A percentile compares a stretch with the other conserved stretches of the same genome.
Evolutionary conservation across 2,329 filamentous ascomycete genomes (phyloP).

Genomic region (Penicillium sp.): DNA sequence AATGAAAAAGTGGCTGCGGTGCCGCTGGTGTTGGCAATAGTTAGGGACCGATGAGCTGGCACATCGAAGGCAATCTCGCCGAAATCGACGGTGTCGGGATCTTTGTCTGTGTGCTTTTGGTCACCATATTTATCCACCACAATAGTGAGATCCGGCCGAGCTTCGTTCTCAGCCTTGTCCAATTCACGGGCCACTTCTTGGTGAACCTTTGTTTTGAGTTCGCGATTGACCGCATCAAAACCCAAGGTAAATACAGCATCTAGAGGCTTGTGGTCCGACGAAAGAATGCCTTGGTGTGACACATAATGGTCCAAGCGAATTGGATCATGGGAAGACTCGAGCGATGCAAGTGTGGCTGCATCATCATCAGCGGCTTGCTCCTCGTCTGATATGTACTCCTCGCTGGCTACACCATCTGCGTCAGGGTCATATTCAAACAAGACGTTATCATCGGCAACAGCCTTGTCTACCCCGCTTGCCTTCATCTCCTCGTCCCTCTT

Average conservation of each 20-base stretch:
- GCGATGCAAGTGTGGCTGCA: conserved; percentile 22
- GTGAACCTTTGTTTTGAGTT: conserved; percentile 78
- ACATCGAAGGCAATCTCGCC: conserved; percentile 70
- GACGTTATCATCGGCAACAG: conserved; percentile 73
- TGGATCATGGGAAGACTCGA: conserved; percentile 46
- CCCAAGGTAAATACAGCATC: conserved; percentile 77
- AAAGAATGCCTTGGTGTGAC: conserved; percentile 83
- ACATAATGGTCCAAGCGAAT: conserved; percentile 68
- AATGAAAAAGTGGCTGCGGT: conserved; percentile 78
- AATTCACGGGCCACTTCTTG: conserved; percentile 83
- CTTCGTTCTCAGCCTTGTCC: conserved; percentile 89
- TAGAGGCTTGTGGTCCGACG: conserved; percentile 94
- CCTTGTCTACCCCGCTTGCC: conserved; percentile 70
- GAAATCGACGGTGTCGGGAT: conserved; percentile 68
- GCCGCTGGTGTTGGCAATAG: conserved; percentile 87
- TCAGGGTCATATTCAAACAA: conserved; percentile 90
- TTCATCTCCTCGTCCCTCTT: conserved; percentile 83
- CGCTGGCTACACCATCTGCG: conserved; percentile 61
- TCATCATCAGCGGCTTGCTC: conserved; percentile 47
- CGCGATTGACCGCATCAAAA: conserved; percentile 82
- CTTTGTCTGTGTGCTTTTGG: conserved; percentile 33
- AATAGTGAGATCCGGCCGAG: conserved; percentile 75
- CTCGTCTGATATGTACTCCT: conserved; percentile 60
- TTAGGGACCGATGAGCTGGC: conserved; percentile 65
- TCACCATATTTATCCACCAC: conserved; percentile 64